Conservation (phyloP, 805 yeast species). For the Candida tammaniensis region DNA sequence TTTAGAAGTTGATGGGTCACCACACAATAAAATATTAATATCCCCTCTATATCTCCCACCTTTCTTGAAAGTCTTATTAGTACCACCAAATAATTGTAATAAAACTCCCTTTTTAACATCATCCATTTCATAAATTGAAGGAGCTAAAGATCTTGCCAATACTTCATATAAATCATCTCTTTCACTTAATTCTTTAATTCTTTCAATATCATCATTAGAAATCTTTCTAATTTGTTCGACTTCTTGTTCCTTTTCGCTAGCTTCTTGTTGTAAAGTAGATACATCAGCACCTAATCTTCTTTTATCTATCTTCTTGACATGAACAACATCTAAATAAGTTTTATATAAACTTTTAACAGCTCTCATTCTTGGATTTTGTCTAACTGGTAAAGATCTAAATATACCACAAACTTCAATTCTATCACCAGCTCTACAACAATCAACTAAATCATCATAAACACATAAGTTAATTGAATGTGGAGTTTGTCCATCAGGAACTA, state of each 20-base stretch:
- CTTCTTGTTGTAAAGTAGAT: conserved; percentile 53
- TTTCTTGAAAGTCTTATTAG: conserved; percentile 81
- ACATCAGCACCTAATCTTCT: conserved; percentile 79
- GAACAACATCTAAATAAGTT: conserved; percentile 93
- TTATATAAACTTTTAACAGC: conserved; percentile 81
- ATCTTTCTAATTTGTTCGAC: conserved; percentile 74
- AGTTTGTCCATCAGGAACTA: conserved; percentile 97
- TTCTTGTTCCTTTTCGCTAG: conserved; percentile 62
- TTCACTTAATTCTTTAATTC: conserved; percentile 57
- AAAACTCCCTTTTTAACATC: conserved; percentile 95
- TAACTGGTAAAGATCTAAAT: conserved; percentile 87
- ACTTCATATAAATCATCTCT: conserved; percentile 83
- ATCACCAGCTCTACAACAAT: conserved; percentile 94
- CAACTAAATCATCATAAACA: conserved; percentile 94
- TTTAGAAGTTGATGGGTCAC: conserved; percentile 97
- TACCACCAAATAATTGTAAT: conserved; percentile 92
- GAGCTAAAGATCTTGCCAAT: conserved; percentile 88
- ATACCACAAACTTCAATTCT: conserved; percentile 94
- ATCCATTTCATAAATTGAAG: conserved; percentile 94
- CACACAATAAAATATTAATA: conserved; percentile 85
- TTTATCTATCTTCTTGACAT: conserved; percentile 80
- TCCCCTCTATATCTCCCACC: conserved; percentile 98
- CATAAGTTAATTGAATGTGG: conserved; percentile 94
- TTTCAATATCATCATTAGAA: conserved; percentile 64
- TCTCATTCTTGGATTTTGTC: conserved; percentile 81